phyloP scores from a whole-genome alignment of 495 filamentous ascomycete genomes.

The Xylaria nigripes region DNA sequence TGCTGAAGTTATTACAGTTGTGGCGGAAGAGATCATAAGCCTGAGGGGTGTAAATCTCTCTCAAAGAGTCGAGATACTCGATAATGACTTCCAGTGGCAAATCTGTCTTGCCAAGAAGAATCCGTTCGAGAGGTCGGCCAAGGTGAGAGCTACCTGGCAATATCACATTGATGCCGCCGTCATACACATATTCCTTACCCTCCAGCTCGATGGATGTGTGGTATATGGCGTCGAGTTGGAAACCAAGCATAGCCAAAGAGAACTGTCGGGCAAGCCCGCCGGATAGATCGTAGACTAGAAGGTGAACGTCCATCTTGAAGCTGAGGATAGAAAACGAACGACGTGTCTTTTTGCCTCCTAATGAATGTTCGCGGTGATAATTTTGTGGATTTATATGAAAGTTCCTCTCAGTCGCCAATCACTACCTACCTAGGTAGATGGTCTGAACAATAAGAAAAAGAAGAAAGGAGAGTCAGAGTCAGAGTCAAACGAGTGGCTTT shows the following conservation, averaged over 20 bases:
- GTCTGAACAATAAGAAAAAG: too few relatives aligned
- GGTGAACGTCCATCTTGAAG: conserved; percentile 70
- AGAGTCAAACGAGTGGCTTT: too few relatives aligned
- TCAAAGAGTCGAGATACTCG: conserved; percentile 82
- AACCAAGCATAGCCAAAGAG: conserved; percentile 50
- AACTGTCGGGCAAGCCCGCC: conserved; percentile 49
- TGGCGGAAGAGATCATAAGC: conserved; percentile 79
- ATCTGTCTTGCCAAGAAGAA: conserved; percentile 66
- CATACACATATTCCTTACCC: conserved; percentile 48
- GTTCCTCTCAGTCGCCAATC: too few relatives aligned
- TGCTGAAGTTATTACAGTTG: conserved; percentile 98
- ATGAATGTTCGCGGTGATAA: neutral
- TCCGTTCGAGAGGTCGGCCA: conserved; percentile 69
- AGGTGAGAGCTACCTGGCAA: conserved; percentile 74
- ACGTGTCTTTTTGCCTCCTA: neutral
- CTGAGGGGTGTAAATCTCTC: conserved; percentile 71
- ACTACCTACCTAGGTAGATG: too few relatives aligned
- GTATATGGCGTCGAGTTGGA: conserved; percentile 81
- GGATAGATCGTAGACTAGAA: conserved; percentile 93
- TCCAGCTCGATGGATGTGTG: conserved; percentile 82
- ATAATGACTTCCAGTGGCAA: conserved; percentile 75
- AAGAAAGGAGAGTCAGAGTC: too few relatives aligned
- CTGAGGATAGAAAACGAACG: neutral
- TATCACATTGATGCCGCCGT: conserved; percentile 71
- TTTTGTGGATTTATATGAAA: too few relatives aligned